Base-by-base conservation (phyloP, 345 rosid species). In the Rhodamnia rubescens region DNA sequence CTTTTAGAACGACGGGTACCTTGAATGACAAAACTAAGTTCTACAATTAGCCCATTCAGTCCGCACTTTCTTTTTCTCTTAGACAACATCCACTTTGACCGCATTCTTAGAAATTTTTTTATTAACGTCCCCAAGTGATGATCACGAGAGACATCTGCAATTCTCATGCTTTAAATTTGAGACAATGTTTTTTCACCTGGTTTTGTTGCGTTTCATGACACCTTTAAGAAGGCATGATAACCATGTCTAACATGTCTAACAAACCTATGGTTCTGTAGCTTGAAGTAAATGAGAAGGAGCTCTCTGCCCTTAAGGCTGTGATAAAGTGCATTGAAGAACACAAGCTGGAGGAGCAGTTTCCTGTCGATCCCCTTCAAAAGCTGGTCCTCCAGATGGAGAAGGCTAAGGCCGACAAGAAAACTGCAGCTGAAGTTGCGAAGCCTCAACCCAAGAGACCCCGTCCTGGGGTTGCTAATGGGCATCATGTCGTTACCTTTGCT, bases 251-350 rank as follows among this genome's bases (percentile, higher is more conserved):
- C 82, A 16, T 40, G 24, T 75, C 82, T 50, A 21, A 78, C 57
- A 52, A 50, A 53, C 84, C 24, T 27, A 82, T 82, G 74, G 53
- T n/a, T 87, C 55, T 64, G 57, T 91, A 96, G 99, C 90, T 89
- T 85, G 99, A 98, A 84, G 95, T 94, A 87, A 93, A 86, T 85
- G 99, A 98, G 80, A 88, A 95, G 55, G 99, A 98, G 93, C 94
- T 94, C 85, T 81, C 93, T 86, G 95, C 97, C 27, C 93, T 96
- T 7, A 98, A 95, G 87, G 92, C 95, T 11, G 96, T 95, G 85
- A 92, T 95, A 78, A 98, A 95, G 89, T 95, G 99, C 93, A 90
- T 98, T n/a, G 99, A 98, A 86, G 99, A 98, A 89, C 98, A 94
- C 86, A 95, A 88, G 90, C 95, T 98, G 29, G 98, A 96, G 92